Base-by-base conservation (phyloP, 2,329 filamentous ascomycete genomes). In the Lecanoromycetidae sp. region DNA sequence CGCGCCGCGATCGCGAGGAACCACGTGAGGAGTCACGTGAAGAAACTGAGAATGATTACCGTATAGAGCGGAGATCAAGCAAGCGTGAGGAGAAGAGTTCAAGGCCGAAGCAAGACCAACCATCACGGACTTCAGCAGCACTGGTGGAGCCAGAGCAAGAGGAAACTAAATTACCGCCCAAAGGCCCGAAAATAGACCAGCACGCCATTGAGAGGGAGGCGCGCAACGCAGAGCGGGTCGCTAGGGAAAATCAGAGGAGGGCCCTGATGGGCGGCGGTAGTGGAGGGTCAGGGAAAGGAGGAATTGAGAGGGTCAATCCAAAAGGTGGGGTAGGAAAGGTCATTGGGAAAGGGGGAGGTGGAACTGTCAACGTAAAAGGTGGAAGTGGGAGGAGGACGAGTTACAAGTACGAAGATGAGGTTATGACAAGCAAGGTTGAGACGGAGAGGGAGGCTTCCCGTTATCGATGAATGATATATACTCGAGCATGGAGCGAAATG, bases 161-260 rank as follows among this genome's bases (percentile, higher is more conserved):
- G 17, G 15, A 20, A 8, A 25, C 44, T 12, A 44, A 19, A 52
- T 54, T 23, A 36, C 38, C 40, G 19, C 44, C 46, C 3, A 39
- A 54, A 3, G 58, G 58, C 20, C 55, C 58, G 1, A 61, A 66
- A 27, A 67, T 87, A 79, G 77, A 88, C 74, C 56, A 77, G 70
- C 58, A 86, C 59, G 86, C 83, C 33, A 73, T 82, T 44, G 84
- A 90, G 61, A 87, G 85, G 55, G 81, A 82, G 51, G 71, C 76
- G 44, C 69, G 87, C 54, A 68, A 71, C 37, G 62, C 66, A 12
- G 84, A 90, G 62, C 69, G 75, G 6, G 66, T 76, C 46, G 60
- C 85, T 34, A 78, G 76, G 52, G 80, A 84, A 57, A 71, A 74
- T 54, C 85, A 91, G 46, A 74, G 71, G 9, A 69, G 68, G 4